Evolutionary conservation across 148 eudicot genomes (phyloP).

Genomic region (Drosera capensis): DNA sequence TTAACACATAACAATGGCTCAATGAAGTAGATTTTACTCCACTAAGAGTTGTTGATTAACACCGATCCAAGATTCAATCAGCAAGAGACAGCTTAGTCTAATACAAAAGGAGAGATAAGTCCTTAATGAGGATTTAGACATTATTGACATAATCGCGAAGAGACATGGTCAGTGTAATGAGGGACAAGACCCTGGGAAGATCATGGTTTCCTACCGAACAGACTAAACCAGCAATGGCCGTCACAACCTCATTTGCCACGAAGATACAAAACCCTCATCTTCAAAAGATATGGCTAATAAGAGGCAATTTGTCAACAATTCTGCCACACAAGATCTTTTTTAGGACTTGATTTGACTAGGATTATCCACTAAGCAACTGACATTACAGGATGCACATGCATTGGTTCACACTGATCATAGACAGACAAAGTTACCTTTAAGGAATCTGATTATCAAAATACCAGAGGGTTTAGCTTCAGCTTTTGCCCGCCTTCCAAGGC

Average conservation of each 20-base stretch:
- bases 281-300: not conserved
- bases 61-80: not conserved
- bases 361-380: slow-evolving; percentile 2
- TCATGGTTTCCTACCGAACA: slow-evolving; percentile 10
- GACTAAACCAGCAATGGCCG: slow-evolving; percentile 3
- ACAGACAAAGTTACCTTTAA: slow-evolving; percentile 11
- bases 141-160: slow-evolving; percentile 5
- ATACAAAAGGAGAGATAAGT: slow-evolving; percentile 1
- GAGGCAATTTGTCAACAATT: slow-evolving; percentile 4
- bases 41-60: too few relatives aligned
- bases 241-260: not conserved
- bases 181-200: not conserved
- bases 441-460: not conserved
- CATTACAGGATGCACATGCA: slow-evolving; percentile 30
- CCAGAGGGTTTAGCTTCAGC: too few relatives aligned
- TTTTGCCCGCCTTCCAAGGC: too few relatives aligned
- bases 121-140: too few relatives aligned
- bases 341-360: too few relatives aligned
- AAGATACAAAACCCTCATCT: not conserved
- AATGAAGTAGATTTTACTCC: too few relatives aligned
- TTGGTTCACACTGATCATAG: slow-evolving; percentile 29
- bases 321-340: too few relatives aligned
- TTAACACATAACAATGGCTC: too few relatives aligned
- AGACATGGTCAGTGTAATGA: not conserved
- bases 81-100: slow-evolving; percentile 1